A percentile compares a stretch with the other conserved stretches of the same genome.
These are phyloP conservation scores for Rhizopus stolonifer DNA, from an alignment of 371 early-diverging fungal genomes.

Conservation along the genomic window DNA sequence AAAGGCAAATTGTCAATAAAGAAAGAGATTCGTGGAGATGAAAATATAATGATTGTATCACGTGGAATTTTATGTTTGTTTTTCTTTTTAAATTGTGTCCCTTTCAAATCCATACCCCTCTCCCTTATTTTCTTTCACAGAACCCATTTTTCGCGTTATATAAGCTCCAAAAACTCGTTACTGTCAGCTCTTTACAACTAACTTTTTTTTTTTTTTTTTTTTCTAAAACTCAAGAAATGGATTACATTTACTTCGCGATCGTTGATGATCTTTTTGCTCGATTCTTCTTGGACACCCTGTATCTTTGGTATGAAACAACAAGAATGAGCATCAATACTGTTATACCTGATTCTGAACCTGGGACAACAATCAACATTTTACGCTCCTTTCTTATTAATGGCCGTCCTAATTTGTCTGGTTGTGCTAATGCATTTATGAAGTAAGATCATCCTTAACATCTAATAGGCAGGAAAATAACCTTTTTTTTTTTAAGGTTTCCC, in stretches of 20 bases:
- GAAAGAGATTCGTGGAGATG: no score
- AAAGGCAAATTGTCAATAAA: no score
- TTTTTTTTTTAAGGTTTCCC: constrained; percentile 47
- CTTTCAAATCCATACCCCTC: no score
- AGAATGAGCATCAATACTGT: neutral
- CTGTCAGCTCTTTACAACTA: no score
- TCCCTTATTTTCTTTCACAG: no score
- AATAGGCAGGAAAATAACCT: constrained; percentile 31
- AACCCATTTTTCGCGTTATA: no score
- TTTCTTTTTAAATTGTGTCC: no score
- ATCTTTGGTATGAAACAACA: neutral
- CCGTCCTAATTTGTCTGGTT: constrained; percentile 2
- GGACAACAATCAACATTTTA: neutral
- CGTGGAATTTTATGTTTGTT: no score
- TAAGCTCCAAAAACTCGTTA: no score
- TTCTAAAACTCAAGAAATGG: no score
- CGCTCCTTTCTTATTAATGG: neutral
- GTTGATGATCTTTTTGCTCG: neutral
- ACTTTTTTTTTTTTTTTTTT: no score
- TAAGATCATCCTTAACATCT: neutral
- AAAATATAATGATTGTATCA: no score
- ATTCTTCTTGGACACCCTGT: neutral
- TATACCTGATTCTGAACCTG: neutral
- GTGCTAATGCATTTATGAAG: constrained; percentile 4
- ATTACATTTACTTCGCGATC: neutral